Base-by-base conservation (phyloP, 2,329 filamentous ascomycete species). In the Exophiala phaeomuriformis region DNA sequence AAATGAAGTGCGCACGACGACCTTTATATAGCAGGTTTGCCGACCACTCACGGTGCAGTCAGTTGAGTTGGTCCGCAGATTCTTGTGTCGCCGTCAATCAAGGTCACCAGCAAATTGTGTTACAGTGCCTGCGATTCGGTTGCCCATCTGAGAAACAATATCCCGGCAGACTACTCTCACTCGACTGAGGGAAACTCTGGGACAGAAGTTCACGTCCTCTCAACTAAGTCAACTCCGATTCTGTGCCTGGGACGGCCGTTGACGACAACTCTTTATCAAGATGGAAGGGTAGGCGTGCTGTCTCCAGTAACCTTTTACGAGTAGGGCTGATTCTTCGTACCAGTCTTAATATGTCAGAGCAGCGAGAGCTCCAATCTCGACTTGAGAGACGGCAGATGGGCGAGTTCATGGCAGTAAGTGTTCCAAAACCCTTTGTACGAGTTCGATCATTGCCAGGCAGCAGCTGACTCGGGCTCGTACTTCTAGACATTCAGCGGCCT, bases 361-460 rank as follows among this genome's bases (percentile, higher is more conserved):
- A 94, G 78, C 87, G 88, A 75, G 88, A 93, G 79, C 86, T 98
- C 69, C 86, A 95, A 74, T 76, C 82, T 75, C 89, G 93, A 73
- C 90, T 98, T 82, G 90, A 97, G 78, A 87, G 88, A 76, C 94
- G 93, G 75, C 93, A 98, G 76, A 88, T 98, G 80, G 95, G 95
- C 77, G 91, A 97, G 71, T 97, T 98, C 70, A 95, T 97, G 85
- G 87, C 83, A 66, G 93, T 97, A 80, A 65, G 88, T 78, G 52
- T 9, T 32, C 52, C 12, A 12, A 12, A 19, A 31, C 30, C 30
- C 4, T 29, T 4, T 32, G 8, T 19, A 31, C 42, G 10, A 31
- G 9, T 56, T 44, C 49, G 48, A 56, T 45, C 53, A 45, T 43
- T 10, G 12, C 7, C 10, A 47, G 3, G 2, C 35, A 28, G 6